A percentile compares a stretch with the other conserved stretches of the same genome.
Conservation (phyloP, 345 rosid genomes). For the Sapria himalayana region DNA sequence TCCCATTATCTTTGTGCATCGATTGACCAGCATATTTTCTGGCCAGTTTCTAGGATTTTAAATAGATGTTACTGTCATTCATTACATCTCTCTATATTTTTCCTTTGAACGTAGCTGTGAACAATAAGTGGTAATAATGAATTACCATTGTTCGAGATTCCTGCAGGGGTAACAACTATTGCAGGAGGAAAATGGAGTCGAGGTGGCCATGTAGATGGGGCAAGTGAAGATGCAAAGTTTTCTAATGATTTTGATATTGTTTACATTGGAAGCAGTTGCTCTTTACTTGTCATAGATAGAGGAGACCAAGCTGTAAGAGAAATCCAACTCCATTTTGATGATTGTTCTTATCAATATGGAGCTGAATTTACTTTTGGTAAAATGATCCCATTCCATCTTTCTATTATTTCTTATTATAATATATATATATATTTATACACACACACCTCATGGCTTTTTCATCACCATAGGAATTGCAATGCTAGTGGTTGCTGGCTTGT, state of each 20-base stretch:
- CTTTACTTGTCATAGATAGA: slow-evolving; percentile 68
- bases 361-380: slow-evolving; percentile 49
- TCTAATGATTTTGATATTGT: slow-evolving; percentile 73
- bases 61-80: too few relatives aligned
- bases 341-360: slow-evolving; percentile 43
- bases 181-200: slow-evolving; percentile 67
- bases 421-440: slow-evolving; percentile 5
- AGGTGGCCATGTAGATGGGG: slow-evolving; percentile 57
- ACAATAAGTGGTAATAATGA: too few relatives aligned
- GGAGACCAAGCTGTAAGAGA: slow-evolving; percentile 78
- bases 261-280: slow-evolving; percentile 55
- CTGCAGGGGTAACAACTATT: slow-evolving; percentile 72
- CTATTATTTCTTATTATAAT: background rate
- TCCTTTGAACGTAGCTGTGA: too few relatives aligned
- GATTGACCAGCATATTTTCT: too few relatives aligned
- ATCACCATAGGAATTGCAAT: slow-evolving; percentile 63
- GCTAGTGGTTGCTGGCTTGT: slow-evolving; percentile 87
- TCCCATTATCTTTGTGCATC: too few relatives aligned
- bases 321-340: slow-evolving; percentile 58
- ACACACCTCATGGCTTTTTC: too few relatives aligned
- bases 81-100: too few relatives aligned
- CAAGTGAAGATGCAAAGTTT: slow-evolving; percentile 64
- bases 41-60: too few relatives aligned
- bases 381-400: background rate
- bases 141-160: too few relatives aligned